phyloP scores from a whole-genome alignment of 306 rosid species.

The Rosa multiflora region DNA sequence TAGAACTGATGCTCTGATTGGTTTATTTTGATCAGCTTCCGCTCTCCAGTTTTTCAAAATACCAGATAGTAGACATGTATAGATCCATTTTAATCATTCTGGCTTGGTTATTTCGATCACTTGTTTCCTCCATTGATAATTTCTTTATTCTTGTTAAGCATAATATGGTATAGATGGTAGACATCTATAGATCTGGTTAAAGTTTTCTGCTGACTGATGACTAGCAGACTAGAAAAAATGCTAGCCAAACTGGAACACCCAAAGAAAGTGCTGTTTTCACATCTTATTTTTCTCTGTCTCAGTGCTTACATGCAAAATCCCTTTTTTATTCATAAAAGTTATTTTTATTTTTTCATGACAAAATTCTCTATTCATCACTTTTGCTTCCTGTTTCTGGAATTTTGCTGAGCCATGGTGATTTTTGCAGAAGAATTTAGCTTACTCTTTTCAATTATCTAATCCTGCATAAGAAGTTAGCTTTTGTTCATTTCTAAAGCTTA shows the following conservation, averaged over 20 bases:
- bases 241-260: neutral
- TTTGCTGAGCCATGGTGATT: neutral
- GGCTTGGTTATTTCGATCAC: neutral
- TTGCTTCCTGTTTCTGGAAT: neutral
- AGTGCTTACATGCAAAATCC: neutral
- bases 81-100: neutral
- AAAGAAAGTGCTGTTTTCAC: neutral
- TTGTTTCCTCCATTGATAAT: neutral
- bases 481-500: neutral
- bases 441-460: neutral
- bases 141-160: neutral
- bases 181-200: neutral
- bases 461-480: conserved; percentile 6
- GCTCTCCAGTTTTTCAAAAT: conserved; percentile 1
- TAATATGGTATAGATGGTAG: conserved; percentile 6
- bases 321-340: neutral
- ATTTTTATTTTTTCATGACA: neutral
- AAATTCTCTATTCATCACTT: neutral
- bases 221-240: neutral
- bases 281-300: neutral
- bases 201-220: neutral
- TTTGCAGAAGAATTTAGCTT: neutral
- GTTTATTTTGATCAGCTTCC: neutral
- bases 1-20: neutral
- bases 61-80: neutral